Conservation (phyloP, 2,329 filamentous ascomycete species). For the Claviceps africana region DNA sequence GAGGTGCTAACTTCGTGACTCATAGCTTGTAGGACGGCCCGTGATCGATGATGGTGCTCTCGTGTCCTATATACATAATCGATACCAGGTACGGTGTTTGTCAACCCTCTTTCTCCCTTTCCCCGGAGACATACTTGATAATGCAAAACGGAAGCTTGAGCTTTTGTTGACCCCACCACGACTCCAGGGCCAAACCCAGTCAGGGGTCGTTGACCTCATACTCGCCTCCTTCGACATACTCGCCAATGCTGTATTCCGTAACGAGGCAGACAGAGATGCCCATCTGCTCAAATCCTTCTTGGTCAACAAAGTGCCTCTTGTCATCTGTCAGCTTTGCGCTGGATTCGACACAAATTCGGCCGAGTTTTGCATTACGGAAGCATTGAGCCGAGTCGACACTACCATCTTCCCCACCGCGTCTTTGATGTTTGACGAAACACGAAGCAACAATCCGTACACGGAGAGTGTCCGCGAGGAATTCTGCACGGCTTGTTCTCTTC, state of each 20-base stretch:
- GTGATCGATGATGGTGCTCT: conserved; percentile 69
- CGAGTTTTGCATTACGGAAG: conserved; percentile 56
- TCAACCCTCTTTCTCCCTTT: background rate
- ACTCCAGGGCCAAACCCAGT: conserved; percentile 56
- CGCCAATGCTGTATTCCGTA: conserved; percentile 67
- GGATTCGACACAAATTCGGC: conserved; percentile 55
- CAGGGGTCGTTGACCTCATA: conserved; percentile 68
- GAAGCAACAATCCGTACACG: conserved; percentile 41
- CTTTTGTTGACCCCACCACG: background rate
- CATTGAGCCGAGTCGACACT: conserved; percentile 69
- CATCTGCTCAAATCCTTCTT: conserved; percentile 76
- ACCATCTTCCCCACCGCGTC: conserved; percentile 53
- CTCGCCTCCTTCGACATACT: conserved; percentile 81
- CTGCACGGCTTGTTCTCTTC: conserved; percentile 77
- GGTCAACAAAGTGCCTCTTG: conserved; percentile 49
- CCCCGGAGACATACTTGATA: background rate
- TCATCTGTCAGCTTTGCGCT: conserved; percentile 35
- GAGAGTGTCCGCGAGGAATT: conserved; percentile 57
- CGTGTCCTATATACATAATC: conserved; percentile 67
- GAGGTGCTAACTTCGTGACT: background rate
- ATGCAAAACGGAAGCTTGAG: conserved; percentile 6
- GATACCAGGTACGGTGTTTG: conserved; percentile 51
- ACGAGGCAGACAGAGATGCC: conserved; percentile 42
- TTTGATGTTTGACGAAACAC: conserved; percentile 45
- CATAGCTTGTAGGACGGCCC: conserved; percentile 66